These are phyloP conservation scores for Pseudopyricularia javanii DNA, from an alignment of 2,329 filamentous ascomycete species.

Conservation along the genomic window DNA sequence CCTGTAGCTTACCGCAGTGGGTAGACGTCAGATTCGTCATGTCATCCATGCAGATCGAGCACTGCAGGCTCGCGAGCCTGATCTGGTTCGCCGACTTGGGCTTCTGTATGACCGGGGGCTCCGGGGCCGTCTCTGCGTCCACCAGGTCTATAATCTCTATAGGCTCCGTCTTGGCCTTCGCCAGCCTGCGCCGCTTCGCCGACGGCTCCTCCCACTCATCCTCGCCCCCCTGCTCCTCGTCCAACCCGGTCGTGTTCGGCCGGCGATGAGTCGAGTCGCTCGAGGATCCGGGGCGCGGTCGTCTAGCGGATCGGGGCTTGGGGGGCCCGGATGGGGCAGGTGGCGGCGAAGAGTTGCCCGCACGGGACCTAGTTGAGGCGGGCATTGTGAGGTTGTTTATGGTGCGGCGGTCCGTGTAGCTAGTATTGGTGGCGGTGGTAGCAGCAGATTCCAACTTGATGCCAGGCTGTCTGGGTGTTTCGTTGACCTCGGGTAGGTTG, in stretches of 20 bases:
- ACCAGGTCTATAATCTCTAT: slow-evolving; percentile 24
- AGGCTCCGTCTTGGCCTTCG: slow-evolving; percentile 5
- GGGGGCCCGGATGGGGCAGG: neutral
- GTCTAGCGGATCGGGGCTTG: neutral
- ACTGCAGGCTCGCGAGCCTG: slow-evolving; percentile 47
- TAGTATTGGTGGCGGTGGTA: neutral
- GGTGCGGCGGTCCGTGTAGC: neutral
- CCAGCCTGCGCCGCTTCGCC: neutral
- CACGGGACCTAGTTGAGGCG: neutral
- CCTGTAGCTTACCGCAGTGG: slow-evolving; percentile 45
- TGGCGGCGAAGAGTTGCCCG: neutral
- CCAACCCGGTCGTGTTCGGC: neutral
- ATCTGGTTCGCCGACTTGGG: slow-evolving; percentile 33
- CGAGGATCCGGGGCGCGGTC: neutral
- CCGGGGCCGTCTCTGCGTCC: slow-evolving; percentile 29
- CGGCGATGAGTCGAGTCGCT: neutral
- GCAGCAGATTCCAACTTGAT: neutral
- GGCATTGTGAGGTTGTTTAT: neutral
- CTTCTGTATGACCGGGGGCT: neutral
- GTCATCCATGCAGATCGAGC: slow-evolving; percentile 57
- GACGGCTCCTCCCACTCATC: neutral
- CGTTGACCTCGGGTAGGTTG: neutral
- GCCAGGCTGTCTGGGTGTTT: neutral
- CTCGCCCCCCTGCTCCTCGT: neutral
- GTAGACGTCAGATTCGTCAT: slow-evolving; percentile 46